phyloP scores from a whole-genome alignment of 2,329 filamentous ascomycete species.

The Nemania serpens region DNA sequence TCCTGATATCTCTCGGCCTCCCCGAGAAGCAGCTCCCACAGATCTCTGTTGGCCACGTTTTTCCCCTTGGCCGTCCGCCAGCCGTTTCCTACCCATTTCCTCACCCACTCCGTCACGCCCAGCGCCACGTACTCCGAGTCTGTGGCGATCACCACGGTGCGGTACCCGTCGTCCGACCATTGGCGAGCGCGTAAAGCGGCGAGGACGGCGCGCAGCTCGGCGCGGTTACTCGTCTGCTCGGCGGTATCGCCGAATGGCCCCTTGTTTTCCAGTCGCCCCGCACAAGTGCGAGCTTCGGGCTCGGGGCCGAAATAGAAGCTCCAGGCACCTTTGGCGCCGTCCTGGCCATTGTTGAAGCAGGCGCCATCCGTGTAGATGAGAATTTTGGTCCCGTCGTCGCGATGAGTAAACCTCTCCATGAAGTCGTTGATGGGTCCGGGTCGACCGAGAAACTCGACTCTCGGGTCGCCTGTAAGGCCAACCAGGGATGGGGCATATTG shows the following conservation, averaged over 20 bases:
- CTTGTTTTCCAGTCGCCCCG: conserved; percentile 39
- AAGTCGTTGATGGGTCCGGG: not conserved
- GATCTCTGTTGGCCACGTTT: not conserved
- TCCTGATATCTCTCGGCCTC: not conserved
- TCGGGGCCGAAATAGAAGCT: conserved; percentile 45
- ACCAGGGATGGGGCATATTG: not conserved
- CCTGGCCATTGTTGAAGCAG: conserved; percentile 48
- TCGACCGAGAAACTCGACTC: not conserved
- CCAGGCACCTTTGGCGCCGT: conserved; percentile 46
- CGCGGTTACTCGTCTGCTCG: conserved; percentile 56
- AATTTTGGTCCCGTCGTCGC: conserved; percentile 35
- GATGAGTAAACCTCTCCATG: conserved; percentile 13
- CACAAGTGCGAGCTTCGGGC: not conserved
- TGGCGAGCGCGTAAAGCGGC: conserved; percentile 50
- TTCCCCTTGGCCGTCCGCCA: not conserved
- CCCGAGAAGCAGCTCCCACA: not conserved
- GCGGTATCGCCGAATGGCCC: conserved; percentile 47
- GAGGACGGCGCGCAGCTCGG: conserved; percentile 59
- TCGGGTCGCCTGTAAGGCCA: not conserved
- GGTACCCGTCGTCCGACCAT: conserved; percentile 49
- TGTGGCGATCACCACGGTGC: not conserved
- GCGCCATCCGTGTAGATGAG: conserved; percentile 54
- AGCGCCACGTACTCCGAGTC: not conserved
- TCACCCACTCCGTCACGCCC: not conserved
- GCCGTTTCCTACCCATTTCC: not conserved